Conservation (phyloP, 495 filamentous ascomycete genomes). For the Talaromyces liani region DNA sequence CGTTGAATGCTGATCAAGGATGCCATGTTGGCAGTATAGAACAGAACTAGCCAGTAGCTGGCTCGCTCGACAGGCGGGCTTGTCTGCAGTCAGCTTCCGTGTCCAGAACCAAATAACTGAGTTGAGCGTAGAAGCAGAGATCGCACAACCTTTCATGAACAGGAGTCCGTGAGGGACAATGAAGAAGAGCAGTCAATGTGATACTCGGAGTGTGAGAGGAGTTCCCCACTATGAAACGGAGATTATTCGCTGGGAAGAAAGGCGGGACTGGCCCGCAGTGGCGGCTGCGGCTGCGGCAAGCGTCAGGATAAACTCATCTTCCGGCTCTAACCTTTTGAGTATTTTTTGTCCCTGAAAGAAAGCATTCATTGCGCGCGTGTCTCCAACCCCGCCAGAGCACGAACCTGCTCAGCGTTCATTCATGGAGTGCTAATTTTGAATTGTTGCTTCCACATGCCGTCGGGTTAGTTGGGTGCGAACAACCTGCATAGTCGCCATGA, state of each 20-base stretch:
- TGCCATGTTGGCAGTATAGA: constrained; percentile 32
- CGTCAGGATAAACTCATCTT: not conserved
- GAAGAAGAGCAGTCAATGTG: constrained; percentile 11
- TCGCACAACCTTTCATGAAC: not conserved
- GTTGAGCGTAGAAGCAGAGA: not conserved
- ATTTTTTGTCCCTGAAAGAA: not conserved
- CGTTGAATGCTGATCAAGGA: constrained; percentile 44
- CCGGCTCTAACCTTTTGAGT: not conserved
- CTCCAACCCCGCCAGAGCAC: not conserved
- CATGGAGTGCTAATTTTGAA: too few species aligned
- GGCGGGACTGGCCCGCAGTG: not conserved
- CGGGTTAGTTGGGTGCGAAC: not conserved
- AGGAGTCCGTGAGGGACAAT: not conserved
- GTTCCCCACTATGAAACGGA: constrained; percentile 23
- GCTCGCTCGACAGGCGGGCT: not conserved
- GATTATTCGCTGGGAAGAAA: constrained; percentile 5
- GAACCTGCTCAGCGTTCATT: too few species aligned
- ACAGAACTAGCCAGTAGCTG: not conserved
- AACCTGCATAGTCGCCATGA: not conserved
- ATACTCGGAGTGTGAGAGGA: constrained; percentile 19
- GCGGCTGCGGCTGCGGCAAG: not conserved
- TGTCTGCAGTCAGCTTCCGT: not conserved
- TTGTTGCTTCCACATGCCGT: too few species aligned
- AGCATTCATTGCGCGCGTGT: not conserved
- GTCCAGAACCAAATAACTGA: not conserved